Base-by-base conservation (phyloP, 495 filamentous ascomycete species). In the Trichoderma reesei region DNA sequence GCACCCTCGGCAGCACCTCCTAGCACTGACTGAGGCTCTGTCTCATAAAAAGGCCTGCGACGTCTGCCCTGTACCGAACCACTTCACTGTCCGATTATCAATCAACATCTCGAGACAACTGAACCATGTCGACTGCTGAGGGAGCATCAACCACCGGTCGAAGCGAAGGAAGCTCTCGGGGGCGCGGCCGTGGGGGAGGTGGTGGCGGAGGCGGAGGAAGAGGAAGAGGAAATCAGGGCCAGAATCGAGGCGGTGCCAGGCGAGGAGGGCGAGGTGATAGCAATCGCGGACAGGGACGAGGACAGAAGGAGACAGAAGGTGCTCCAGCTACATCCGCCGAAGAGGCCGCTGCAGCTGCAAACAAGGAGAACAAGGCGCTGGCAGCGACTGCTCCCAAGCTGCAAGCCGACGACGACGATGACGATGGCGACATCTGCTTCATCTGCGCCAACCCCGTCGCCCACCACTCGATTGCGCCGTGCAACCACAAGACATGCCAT, bases 401-500 rank as follows among this genome's bases (percentile, higher is more conserved):
- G 26, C 26, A 26, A 26, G 26, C 26, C 7, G 72, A 60, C 31
- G 70, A 64, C 11, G 72, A 86, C 64, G 85, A 85, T 44, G 79
- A 80, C 33, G 90, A 93, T 66, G 84, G 81, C 9, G 90, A 96
- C 61, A 81, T 96, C 63, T 99, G 94, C 80, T 98, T 97, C 75
- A 98, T 99, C 66, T 99, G 94, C 73, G 92, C 95, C 33, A 93
- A 89, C 46, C 83, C 84, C 1, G 87, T 98, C 61, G 83, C 85
- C 59, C 91, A 96, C 78, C 86, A 86, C 62, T 87, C 91, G 3
- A 83, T 98, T 59, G 85, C 92, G 18, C 94, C 94, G 14, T 98
- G 94, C 74, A 96, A 94, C 72, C 95, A 98, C 76, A 82, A 87
- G 20, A 96, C 91, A 10, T 98, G 94, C 73, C 94, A 98, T 76